These are phyloP conservation scores for Dendrobium catenatum DNA, from an alignment of 106 monocot genomes.

Conservation along the genomic window DNA sequence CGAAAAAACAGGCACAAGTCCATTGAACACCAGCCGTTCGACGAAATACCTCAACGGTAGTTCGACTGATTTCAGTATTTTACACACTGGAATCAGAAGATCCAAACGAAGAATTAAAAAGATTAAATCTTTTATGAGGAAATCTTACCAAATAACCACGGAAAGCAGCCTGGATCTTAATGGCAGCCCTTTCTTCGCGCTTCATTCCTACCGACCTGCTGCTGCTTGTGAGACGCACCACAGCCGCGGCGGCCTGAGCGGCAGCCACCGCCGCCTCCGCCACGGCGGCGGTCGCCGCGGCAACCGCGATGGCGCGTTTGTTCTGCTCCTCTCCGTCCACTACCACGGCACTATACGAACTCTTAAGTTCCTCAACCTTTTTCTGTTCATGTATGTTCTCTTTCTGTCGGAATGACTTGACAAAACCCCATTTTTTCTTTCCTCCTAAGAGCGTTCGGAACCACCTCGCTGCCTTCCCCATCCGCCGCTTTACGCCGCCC, in stretches of 20 bases:
- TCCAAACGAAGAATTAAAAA: neutral
- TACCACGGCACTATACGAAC: constrained; percentile 3
- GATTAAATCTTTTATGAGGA: neutral
- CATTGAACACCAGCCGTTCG: neutral
- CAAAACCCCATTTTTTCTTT: constrained; percentile 35
- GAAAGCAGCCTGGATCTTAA: constrained; percentile 82
- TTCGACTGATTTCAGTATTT: neutral
- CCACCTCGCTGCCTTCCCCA: constrained; percentile 17
- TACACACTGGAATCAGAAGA: neutral
- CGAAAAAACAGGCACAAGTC: neutral
- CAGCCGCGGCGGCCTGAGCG: constrained; percentile 71
- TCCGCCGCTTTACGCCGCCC: constrained; percentile 25
- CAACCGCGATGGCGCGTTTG: constrained; percentile 38
- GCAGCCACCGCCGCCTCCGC: constrained; percentile 82
- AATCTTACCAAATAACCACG: constrained; percentile 73
- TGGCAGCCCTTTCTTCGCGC: constrained; percentile 46
- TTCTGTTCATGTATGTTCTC: constrained; percentile 9
- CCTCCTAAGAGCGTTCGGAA: constrained; percentile 13
- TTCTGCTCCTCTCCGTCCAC: constrained; percentile 17
- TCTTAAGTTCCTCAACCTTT: constrained; percentile 13
- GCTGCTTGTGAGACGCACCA: constrained; percentile 70
- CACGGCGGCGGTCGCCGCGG: constrained; percentile 62
- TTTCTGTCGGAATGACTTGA: constrained; percentile 54
- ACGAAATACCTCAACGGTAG: neutral
- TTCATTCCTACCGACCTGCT: constrained; percentile 26